Conservation (phyloP, 345 rosid genomes). For the Pugionium cornutum region DNA sequence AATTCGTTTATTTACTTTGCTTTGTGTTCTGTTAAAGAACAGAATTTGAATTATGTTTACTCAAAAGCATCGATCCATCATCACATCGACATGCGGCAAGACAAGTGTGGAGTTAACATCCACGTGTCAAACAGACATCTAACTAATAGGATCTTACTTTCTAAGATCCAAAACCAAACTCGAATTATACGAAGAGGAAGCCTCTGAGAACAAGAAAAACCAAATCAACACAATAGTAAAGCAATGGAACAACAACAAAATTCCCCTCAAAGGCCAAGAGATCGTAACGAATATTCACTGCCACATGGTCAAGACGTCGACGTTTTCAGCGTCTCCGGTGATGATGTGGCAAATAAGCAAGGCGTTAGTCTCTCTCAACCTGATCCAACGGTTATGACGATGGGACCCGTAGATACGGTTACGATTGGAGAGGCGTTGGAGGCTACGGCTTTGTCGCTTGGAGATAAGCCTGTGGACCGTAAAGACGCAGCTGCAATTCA, state of each 20-base stretch:
- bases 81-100: constrained; percentile 26
- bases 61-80: background rate
- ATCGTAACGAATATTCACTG: constrained; percentile 5
- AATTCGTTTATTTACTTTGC: no score
- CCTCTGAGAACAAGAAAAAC: background rate
- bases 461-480: constrained; percentile 55
- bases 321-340: constrained; percentile 46
- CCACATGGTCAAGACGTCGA: constrained; percentile 40
- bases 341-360: constrained; percentile 24
- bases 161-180: constrained; percentile 16
- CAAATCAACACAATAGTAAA: background rate
- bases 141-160: constrained; percentile 22
- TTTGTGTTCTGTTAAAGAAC: no score
- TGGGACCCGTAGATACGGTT: constrained; percentile 32
- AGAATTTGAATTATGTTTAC: no score
- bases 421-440: constrained; percentile 63
- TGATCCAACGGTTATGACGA: constrained; percentile 15
- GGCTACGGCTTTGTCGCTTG: constrained; percentile 45
- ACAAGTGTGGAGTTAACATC: constrained; percentile 22
- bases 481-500: constrained; percentile 58
- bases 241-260: constrained; percentile 26
- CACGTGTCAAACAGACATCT: constrained; percentile 26
- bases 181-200: no score
- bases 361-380: constrained; percentile 36
- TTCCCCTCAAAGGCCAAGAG: constrained; percentile 5